Evolutionary conservation across 805 yeast genomes (phyloP).

Genomic region (Danielia oregonensis): DNA sequence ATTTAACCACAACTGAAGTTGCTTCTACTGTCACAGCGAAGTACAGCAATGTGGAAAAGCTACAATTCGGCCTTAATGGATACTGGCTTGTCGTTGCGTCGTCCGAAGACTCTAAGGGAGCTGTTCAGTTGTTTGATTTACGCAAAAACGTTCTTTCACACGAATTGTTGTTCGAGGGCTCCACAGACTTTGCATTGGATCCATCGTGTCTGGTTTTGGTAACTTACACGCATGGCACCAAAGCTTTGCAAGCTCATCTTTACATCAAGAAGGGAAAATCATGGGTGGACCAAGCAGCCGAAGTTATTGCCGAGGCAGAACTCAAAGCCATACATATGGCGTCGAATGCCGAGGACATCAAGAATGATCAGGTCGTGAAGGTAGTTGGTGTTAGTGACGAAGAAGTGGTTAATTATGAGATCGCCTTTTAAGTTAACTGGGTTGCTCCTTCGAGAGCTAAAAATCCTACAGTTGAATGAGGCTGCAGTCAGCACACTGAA

Average conservation of each 20-base stretch:
- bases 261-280: constrained; percentile 38
- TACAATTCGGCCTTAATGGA: constrained; percentile 61
- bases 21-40: constrained; percentile 30
- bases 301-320: constrained; percentile 2
- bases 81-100: constrained; percentile 49
- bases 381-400: constrained; percentile 6
- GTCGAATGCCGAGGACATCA: constrained; percentile 5
- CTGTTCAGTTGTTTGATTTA: constrained; percentile 46
- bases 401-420: constrained; percentile 3
- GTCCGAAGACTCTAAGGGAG: constrained; percentile 4
- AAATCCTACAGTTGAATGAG: too few relatives aligned
- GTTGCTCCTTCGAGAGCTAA: too few relatives aligned
- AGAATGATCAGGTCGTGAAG: constrained; percentile 3
- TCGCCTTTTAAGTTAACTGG: too few relatives aligned
- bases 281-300: constrained; percentile 22
- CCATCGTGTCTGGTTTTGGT: constrained; percentile 33
- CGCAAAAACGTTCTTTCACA: constrained; percentile 34
- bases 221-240: constrained; percentile 13
- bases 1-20: constrained; percentile 33
- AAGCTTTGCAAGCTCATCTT: constrained; percentile 26
- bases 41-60: constrained; percentile 22
- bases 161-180: constrained; percentile 19
- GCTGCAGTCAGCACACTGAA: too few relatives aligned
- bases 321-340: constrained; percentile 4
- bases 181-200: constrained; percentile 27